Evolutionary conservation across 345 rosid species (phyloP), one percentile per base, ranked within the genome.

Genomic region (Schrenkiella parvula): DNA sequence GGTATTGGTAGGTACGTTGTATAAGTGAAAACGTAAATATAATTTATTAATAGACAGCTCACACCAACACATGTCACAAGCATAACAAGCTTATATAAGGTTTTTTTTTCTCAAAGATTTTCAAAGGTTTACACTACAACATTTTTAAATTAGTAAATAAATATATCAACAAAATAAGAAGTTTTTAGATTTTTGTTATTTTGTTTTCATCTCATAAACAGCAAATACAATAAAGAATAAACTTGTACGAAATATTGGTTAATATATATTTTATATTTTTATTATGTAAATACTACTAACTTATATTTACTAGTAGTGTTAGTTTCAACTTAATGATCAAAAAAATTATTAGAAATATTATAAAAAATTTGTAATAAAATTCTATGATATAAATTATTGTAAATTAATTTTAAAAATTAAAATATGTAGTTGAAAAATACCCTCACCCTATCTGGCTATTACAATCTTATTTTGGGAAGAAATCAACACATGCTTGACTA

Each of bases 1-100:
- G 64, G 57, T 72, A 72, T 72, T 72, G 71, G 77, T 64, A 54
- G 77, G 71, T 64, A 72, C 57, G 64, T 72, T 54, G 46, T 54
- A 43, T 64, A 17, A 35, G 57, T 15, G 56, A 64, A 64, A 23
- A 72, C 50, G 70, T 42, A 15, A 58, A 53, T 6, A 64, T 10
- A n/a, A 41, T 34, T 44, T 65, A 64, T 43, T 54, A 32, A 32
- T 46, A 43, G 77, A 73, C 77, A 73, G 71, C 66, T 73, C 77
- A 73, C 64, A 64, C 77, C 64, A 43, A 32, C 70, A 43, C 64
- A 72, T 42, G 70, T 32, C 63, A 52, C 52, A 31, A 39, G 7
- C 52, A 32, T 44, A 22, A 44, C 11, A 69, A 17, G 12, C 35
- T 32, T 53, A 0, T 7, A 19, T 8, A 64, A 4, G n/a, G 10